Base-by-base conservation (phyloP, 1,139 yeast species). In the Blastobotrys proliferans region DNA sequence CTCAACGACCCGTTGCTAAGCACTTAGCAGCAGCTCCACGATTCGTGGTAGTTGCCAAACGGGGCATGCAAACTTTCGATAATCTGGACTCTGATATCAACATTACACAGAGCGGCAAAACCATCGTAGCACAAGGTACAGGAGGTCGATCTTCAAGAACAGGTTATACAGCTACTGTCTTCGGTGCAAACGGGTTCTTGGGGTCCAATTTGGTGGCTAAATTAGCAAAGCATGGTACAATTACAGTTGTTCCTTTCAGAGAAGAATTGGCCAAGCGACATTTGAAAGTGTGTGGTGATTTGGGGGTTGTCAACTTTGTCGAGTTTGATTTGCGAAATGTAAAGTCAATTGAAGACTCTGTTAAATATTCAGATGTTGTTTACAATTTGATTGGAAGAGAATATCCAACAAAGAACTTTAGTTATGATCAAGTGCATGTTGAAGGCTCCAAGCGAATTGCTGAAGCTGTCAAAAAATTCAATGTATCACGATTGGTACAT, bases 161-260 rank as follows among this genome's bases (percentile, higher is more conserved):
- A n/a, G 95, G 95, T 2, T 84, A 80, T 67, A 84, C 92, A 5
- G 95, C 92, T 22, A 85, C 95, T 5, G 92, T 86, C 3, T 86
- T 86, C 58, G 95, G 95, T 10, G 88, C 85, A 27, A 68, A 79
- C 41, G 95, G 95, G 1, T 81, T 82, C 63, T 69, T 86, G 49
- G 95, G 95, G 30, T 77, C 88, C 44, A 77, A 83, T 55, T 65
- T 86, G 51, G 74, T 78, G 13, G 70, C 92, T 34, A 83, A 81
- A 58, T 70, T 86, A 56, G 94, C 90, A 50, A 74, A 81, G 59
- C 90, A 83, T 61, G 95, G 95, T 52, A 86, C 94, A 28, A 67
- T 74, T 48, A 80, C 85, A 9, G 77, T 84, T 44, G 83, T 78
- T 5, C 95, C 95, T 18, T 85, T 61, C 69, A 75, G 95, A 62